Conservation (phyloP, 2,329 filamentous ascomycete species). For the Fusarium newnesense region DNA sequence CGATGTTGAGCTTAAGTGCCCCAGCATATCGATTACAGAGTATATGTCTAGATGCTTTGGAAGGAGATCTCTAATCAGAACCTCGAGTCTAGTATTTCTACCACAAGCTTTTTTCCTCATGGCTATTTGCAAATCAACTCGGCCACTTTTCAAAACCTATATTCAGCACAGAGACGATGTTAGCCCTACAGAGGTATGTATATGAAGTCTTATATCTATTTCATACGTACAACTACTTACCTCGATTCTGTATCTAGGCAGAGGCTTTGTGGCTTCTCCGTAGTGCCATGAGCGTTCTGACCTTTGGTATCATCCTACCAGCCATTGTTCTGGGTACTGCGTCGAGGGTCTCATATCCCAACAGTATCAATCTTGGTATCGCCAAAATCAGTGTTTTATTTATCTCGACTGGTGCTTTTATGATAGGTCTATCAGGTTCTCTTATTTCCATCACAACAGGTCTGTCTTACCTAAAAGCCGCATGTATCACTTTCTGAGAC, state of each 20-base stretch:
- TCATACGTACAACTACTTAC: not conserved
- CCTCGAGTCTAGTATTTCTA: accelerated
- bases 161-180: not conserved
- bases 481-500: not conserved
- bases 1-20: not conserved
- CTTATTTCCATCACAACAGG: not conserved
- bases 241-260: not conserved
- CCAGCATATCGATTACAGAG: not conserved
- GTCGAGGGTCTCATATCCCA: not conserved
- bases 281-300: not conserved
- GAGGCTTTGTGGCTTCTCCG: not conserved
- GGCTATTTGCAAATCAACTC: not conserved
- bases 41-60: not conserved
- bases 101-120: not conserved
- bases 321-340: not conserved
- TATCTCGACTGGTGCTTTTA: not conserved
- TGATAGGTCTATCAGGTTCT: not conserved
- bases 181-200: not conserved
- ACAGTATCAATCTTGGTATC: not conserved
- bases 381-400: not conserved
- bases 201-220: no score
- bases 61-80: not conserved
- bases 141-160: not conserved
- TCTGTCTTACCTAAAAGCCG: not conserved
- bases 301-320: not conserved